Evolutionary conservation across 2,329 filamentous ascomycete genomes (phyloP).

Genomic region (Aureobasidium vineae): DNA sequence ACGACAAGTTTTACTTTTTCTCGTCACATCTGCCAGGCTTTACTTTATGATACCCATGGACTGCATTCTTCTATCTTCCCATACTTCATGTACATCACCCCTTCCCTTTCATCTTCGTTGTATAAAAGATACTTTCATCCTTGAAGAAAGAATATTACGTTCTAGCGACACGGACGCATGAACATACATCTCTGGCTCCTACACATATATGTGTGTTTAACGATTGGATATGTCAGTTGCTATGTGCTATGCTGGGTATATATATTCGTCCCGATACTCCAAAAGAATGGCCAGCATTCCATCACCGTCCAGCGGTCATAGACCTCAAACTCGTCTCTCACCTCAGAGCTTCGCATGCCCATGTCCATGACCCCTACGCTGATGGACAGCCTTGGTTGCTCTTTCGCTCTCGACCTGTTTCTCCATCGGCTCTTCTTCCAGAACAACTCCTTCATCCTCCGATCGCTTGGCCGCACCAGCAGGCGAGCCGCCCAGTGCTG

Average conservation of each 20-base stretch:
- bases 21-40: background rate
- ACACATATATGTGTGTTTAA: background rate
- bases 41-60: conserved; percentile 11
- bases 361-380: background rate
- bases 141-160: background rate
- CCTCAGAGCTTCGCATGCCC: background rate
- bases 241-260: conserved; percentile 1
- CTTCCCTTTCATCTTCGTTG: background rate
- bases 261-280: background rate
- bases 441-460: background rate
- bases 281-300: background rate
- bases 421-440: background rate
- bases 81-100: background rate
- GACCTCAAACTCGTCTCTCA: background rate
- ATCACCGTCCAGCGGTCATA: background rate
- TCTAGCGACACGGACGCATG: background rate
- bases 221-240: background rate
- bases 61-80: background rate
- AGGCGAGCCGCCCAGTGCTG: conserved; percentile 55
- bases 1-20: background rate
- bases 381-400: background rate
- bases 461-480: background rate
- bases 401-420: background rate
- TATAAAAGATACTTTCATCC: background rate
- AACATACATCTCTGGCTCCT: background rate